Evolutionary conservation across 371 early-diverging fungal genomes (phyloP).

Genomic region (Mucor mucedo): DNA sequence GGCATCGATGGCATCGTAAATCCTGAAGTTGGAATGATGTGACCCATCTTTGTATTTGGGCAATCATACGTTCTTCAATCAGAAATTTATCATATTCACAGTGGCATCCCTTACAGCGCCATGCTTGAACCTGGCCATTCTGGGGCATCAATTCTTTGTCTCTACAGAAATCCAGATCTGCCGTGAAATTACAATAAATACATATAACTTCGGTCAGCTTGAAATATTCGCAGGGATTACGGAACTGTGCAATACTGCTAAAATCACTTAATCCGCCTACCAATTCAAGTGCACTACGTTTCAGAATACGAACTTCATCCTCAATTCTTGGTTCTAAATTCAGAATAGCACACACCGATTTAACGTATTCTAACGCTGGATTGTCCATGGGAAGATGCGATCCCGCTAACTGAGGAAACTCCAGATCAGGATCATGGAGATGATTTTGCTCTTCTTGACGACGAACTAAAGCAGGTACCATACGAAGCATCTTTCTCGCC

Average conservation of each 20-base stretch:
- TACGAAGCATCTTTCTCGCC: slow-evolving; percentile 53
- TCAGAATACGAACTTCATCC: slow-evolving; percentile 68
- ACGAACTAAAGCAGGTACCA: slow-evolving; percentile 30
- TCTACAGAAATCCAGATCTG: slow-evolving; percentile 91
- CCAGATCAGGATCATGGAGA: slow-evolving; percentile 30
- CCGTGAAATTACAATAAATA: slow-evolving; percentile 78
- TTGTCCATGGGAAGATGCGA: slow-evolving; percentile 65
- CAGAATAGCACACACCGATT: slow-evolving; percentile 74
- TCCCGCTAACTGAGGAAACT: slow-evolving; percentile 75
- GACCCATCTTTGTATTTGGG: slow-evolving; percentile 65
- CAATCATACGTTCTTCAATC: slow-evolving; percentile 82
- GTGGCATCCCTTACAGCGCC: slow-evolving; percentile 71
- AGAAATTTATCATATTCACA: slow-evolving; percentile 72
- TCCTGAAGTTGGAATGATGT: slow-evolving; percentile 87
- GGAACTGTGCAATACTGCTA: slow-evolving; percentile 72
- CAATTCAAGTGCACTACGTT: slow-evolving; percentile 74
- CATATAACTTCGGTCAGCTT: slow-evolving; percentile 87
- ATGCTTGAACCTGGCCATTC: slow-evolving; percentile 44
- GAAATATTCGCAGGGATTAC: slow-evolving; percentile 79
- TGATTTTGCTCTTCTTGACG: slow-evolving; percentile 29
- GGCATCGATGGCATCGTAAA: slow-evolving; percentile 81
- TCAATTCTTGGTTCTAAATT: slow-evolving; percentile 71
- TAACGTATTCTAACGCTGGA: slow-evolving; percentile 81
- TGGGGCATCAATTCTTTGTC: slow-evolving; percentile 72
- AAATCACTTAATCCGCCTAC: slow-evolving; percentile 83